Evolutionary conservation across 148 eudicot species (phyloP).

Genomic region (Linanthus parryae): DNA sequence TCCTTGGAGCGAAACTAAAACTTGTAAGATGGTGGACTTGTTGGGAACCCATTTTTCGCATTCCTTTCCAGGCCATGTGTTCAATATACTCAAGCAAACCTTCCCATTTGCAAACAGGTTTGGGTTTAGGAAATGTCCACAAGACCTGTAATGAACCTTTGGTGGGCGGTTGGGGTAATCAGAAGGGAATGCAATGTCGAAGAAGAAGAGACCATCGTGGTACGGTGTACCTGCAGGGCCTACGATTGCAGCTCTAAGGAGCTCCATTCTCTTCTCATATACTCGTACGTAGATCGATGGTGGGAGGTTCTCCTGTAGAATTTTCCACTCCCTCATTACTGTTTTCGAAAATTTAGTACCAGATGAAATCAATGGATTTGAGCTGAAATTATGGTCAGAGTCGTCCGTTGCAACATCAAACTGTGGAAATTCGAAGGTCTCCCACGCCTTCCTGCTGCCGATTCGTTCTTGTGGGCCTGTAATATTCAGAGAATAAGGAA

Average conservation of each 20-base stretch:
- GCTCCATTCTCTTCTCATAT: slow-evolving; percentile 45
- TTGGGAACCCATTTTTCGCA: slow-evolving; percentile 35
- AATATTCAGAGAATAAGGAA: too few relatives aligned
- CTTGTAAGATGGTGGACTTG: slow-evolving; percentile 7
- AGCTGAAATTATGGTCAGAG: slow-evolving; percentile 1
- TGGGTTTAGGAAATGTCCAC: slow-evolving; percentile 75
- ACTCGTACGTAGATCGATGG: slow-evolving; percentile 52
- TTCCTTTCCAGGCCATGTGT: slow-evolving; percentile 53
- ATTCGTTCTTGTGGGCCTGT: too few relatives aligned
- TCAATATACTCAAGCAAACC: slow-evolving; percentile 62
- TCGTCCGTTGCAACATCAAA: neutral
- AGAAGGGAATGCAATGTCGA: slow-evolving; percentile 45
- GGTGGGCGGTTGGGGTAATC: slow-evolving; percentile 56
- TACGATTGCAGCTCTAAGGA: slow-evolving; percentile 58
- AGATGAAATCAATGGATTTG: too few relatives aligned
- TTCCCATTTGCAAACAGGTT: slow-evolving; percentile 40
- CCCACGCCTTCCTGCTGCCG: too few relatives aligned
- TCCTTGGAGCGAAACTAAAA: slow-evolving; percentile 11
- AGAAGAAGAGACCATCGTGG: slow-evolving; percentile 68
- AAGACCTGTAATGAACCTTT: slow-evolving; percentile 20
- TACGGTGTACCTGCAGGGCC: slow-evolving; percentile 76
- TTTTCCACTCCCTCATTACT: slow-evolving; percentile 58
- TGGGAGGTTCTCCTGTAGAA: slow-evolving; percentile 35
- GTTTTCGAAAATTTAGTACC: slow-evolving; percentile 9
- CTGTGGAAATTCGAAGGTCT: too few relatives aligned